Evolutionary conservation across 768 basidiomycete species (phyloP).

Genomic region (Lanmaoa pseudosensibilis): DNA sequence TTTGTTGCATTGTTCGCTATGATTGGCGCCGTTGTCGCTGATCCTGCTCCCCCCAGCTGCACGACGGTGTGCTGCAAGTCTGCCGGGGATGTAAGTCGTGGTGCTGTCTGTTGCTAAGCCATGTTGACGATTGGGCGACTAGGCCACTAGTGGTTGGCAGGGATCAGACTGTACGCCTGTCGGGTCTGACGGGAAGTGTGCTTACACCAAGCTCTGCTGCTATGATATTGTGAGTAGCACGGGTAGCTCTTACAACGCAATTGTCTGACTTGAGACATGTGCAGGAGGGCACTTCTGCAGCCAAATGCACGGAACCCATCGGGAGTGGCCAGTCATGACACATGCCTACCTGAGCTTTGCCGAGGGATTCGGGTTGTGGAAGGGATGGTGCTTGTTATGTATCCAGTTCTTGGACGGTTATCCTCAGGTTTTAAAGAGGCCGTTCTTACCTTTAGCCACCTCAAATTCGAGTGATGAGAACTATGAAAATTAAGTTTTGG

Average conservation of each 20-base stretch:
- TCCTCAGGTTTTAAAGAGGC: not conserved
- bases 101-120: not conserved
- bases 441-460: not conserved
- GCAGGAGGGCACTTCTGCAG: not conserved
- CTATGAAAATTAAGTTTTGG: too few species aligned
- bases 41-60: not conserved
- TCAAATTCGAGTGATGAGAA: too few species aligned
- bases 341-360: not conserved
- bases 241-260: not conserved
- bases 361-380: not conserved
- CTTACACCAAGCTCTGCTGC: slow-evolving; percentile 8
- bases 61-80: not conserved
- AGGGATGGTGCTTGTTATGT: not conserved
- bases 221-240: not conserved
- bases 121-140: not conserved
- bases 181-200: not conserved
- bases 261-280: not conserved
- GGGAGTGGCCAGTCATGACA: not conserved
- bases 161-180: not conserved
- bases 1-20: not conserved
- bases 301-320: not conserved
- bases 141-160: slow-evolving; percentile 3
- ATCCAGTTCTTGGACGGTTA: not conserved
- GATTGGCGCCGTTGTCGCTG: not conserved
- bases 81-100: not conserved